Base-by-base conservation (phyloP, 169 alveolate species). In the Cyclospora cayetanensis region DNA sequence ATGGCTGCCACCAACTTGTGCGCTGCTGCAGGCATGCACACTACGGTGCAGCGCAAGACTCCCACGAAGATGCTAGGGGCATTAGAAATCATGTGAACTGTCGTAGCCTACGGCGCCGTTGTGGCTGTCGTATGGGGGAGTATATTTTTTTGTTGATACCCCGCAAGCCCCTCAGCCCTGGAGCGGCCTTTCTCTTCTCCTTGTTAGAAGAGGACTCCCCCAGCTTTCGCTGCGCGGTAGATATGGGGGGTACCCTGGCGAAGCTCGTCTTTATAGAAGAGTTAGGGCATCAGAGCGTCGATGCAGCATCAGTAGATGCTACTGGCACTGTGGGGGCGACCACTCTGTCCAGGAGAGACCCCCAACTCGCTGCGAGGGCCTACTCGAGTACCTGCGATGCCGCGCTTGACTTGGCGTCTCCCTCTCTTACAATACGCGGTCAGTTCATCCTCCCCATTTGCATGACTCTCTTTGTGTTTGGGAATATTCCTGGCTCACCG, bases 191-290 rank as follows among this genome's bases (percentile, higher is more conserved):
- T 46, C 79, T 87, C 76, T 55, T 87, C 50, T 79, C 80, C n/a
- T 50, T 70, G 52, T 37, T 87, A n/a, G 50, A 55, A 1, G 66
- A 31, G n/a, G 92, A 60, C 34, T 79, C 63, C 4, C 77, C 87
- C 37, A 53, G 65, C n/a, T 60, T 46, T 25, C 92, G 92, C 37
- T 87, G 92, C 85, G 92, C 92, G 11, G 92, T 91, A 20, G 93
- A 91, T 41, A 90, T 92, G 80, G 82, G 90, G 35, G 90, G 93
- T 22, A 86, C 94, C 27, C 53, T 68, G 39, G 91, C 93, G 42
- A 89, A 88, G 39, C 70, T 92, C 27, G 90, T 76, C 2, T 90
- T 53, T n/a, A 84, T 90, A 42, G 85, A 43, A 27, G 85, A 43
- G 42, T 60, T 86, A 25, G 68, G 72, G 39, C 84, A 39, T 5